Percentiles rank a stretch among this genome's conserved stretches.
Evolutionary conservation across 129 eudicot genomes (phyloP).

Genomic region (Tanacetum coccineum): DNA sequence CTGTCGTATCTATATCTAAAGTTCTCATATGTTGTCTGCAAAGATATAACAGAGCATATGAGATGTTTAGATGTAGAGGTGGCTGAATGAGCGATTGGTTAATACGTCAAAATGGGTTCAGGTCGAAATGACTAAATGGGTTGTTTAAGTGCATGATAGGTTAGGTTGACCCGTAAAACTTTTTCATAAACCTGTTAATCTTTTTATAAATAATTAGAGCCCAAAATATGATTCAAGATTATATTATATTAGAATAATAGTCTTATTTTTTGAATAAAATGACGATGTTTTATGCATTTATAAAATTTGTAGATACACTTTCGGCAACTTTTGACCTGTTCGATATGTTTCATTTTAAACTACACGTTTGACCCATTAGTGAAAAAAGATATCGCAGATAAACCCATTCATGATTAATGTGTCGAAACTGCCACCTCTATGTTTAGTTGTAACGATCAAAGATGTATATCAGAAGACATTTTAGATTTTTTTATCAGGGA

Average conservation of each 20-base stretch:
- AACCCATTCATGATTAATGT: not conserved
- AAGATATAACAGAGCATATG: slow-evolving; percentile 13
- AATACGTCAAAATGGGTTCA: not conserved
- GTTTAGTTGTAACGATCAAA: slow-evolving; percentile 4
- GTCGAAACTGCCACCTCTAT: not conserved
- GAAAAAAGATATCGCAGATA: not conserved
- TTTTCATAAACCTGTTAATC: not conserved
- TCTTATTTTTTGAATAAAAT: too few relatives aligned
- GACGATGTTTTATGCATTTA: not conserved
- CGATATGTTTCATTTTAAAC: not conserved
- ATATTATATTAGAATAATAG: not conserved
- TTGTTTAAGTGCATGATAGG: not conserved
- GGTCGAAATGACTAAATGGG: not conserved
- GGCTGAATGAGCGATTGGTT: not conserved
- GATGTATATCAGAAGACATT: not conserved
- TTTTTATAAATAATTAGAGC: not conserved
- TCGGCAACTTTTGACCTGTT: not conserved
- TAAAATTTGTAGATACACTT: not conserved
- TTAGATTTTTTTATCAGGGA: too few relatives aligned
- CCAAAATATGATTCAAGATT: too few relatives aligned
- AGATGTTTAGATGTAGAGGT: slow-evolving; percentile 13
- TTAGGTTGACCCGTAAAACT: not conserved
- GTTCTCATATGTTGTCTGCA: slow-evolving; percentile 96
- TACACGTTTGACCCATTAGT: not conserved
- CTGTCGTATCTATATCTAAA: slow-evolving; percentile 91